Conservation (phyloP, 441 rosid species). For the Viola pubescens region DNA sequence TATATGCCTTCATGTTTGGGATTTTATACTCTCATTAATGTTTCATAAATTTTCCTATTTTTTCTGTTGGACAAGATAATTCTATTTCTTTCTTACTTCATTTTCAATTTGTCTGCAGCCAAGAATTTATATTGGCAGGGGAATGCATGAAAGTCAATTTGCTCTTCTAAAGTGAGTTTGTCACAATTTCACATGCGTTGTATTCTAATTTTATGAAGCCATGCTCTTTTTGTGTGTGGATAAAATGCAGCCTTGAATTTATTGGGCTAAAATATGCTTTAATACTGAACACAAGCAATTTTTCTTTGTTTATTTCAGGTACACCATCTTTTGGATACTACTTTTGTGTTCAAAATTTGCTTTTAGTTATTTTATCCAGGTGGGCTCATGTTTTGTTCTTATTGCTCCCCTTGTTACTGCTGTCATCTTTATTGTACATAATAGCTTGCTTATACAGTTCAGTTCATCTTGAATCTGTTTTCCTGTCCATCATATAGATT, state of each 20-base stretch:
- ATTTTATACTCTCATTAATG: not conserved
- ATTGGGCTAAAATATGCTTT: constrained; percentile 12
- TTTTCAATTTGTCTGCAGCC: constrained; percentile 51
- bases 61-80: not conserved
- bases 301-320: constrained; percentile 42
- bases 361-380: constrained; percentile 86
- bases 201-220: not conserved
- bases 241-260: not conserved
- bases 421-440: not conserved
- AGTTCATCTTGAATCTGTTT: constrained; percentile 12
- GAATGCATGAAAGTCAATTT: constrained; percentile 99
- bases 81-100: constrained; percentile 18
- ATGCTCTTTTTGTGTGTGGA: too few relatives aligned
- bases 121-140: constrained; percentile 91
- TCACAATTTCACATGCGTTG: not conserved
- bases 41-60: not conserved
- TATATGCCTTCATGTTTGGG: too few relatives aligned
- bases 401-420: not conserved
- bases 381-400: constrained; percentile 24
- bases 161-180: constrained; percentile 77
- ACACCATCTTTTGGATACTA: constrained; percentile 79
- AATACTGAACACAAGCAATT: not conserved
- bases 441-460: not conserved
- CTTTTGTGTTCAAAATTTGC: constrained; percentile 66
- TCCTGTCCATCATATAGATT: constrained; percentile 37